Percentiles rank a stretch among this genome's conserved stretches.
Evolutionary conservation across 495 filamentous ascomycete genomes (phyloP).

Genomic region (Aspergillus taichungensis): DNA sequence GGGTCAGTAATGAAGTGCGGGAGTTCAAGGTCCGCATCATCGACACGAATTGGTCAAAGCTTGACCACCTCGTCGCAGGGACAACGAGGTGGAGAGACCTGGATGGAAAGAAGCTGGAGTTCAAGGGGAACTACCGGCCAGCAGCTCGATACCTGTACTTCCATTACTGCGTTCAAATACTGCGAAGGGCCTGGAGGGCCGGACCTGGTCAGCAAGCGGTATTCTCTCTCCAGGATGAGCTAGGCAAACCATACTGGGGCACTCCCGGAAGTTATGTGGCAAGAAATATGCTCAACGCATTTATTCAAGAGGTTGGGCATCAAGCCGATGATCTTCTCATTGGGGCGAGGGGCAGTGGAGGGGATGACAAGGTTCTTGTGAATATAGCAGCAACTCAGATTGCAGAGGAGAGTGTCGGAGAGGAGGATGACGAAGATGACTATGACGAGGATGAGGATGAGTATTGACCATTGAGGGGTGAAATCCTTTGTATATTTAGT

Average conservation of each 20-base stretch:
- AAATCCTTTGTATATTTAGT: no score
- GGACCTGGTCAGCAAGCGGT: slow-evolving; percentile 8
- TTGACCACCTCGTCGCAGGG: not conserved
- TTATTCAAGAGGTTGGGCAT: slow-evolving; percentile 13
- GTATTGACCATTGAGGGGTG: no score
- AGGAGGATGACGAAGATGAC: no score
- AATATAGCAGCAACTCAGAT: not conserved
- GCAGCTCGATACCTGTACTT: slow-evolving; percentile 17
- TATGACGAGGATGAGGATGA: no score
- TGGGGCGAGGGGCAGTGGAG: not conserved
- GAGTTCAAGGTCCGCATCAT: slow-evolving; percentile 11
- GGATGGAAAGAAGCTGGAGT: slow-evolving; percentile 9
- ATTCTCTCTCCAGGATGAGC: slow-evolving; percentile 7
- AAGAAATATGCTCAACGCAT: slow-evolving; percentile 12
- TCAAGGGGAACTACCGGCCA: slow-evolving; percentile 6
- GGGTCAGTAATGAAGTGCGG: slow-evolving; percentile 4
- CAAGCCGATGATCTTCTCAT: slow-evolving; percentile 5
- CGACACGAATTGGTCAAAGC: not conserved
- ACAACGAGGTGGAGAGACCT: slow-evolving; percentile 6
- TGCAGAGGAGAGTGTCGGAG: not conserved
- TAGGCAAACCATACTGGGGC: slow-evolving; percentile 13
- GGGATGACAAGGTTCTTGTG: not conserved
- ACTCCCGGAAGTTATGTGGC: slow-evolving; percentile 12
- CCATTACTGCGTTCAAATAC: slow-evolving; percentile 14
- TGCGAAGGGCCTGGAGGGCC: slow-evolving; percentile 8